These are phyloP conservation scores for Phyllosticta citribraziliensis DNA, from an alignment of 2,329 filamentous ascomycete genomes.

Conservation along the genomic window DNA sequence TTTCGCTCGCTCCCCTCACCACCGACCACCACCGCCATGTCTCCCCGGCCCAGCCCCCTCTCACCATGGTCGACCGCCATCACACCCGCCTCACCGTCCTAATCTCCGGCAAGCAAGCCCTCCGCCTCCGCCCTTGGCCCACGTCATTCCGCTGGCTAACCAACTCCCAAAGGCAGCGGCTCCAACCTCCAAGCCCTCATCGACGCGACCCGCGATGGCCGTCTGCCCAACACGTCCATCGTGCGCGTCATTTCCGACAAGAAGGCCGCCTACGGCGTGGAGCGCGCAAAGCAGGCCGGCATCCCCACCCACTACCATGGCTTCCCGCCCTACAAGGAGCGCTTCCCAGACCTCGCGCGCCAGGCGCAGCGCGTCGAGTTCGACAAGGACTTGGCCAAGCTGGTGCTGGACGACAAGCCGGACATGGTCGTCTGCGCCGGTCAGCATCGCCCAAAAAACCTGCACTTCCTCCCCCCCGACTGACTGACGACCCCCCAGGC, in stretches of 20 bases:
- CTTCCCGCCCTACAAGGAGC: slow-evolving; percentile 65
- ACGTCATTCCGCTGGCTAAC: slow-evolving; percentile 38
- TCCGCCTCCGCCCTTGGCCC: background rate
- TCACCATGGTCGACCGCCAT: slow-evolving; percentile 7
- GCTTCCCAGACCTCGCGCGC: slow-evolving; percentile 45
- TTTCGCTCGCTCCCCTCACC: background rate
- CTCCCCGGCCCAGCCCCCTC: background rate
- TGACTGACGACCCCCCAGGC: slow-evolving; percentile 32
- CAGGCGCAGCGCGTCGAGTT: slow-evolving; percentile 50
- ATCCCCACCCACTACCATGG: slow-evolving; percentile 78
- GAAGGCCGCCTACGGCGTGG: slow-evolving; percentile 54
- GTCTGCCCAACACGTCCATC: slow-evolving; percentile 45
- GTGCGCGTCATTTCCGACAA: slow-evolving; percentile 51
- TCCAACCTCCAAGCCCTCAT: slow-evolving; percentile 73
- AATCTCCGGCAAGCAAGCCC: slow-evolving; percentile 20
- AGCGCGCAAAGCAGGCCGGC: slow-evolving; percentile 46
- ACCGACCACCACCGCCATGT: background rate
- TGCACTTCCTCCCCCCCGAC: background rate
- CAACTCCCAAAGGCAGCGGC: slow-evolving; percentile 44
- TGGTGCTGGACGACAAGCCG: slow-evolving; percentile 56
- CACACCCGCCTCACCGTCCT: slow-evolving; percentile 48
- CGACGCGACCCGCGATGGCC: slow-evolving; percentile 40
- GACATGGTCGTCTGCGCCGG: slow-evolving; percentile 62
- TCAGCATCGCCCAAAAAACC: background rate
- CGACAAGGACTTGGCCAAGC: slow-evolving; percentile 62